phyloP scores from a whole-genome alignment of 768 basidiomycete species.

The Collybia nuda region DNA sequence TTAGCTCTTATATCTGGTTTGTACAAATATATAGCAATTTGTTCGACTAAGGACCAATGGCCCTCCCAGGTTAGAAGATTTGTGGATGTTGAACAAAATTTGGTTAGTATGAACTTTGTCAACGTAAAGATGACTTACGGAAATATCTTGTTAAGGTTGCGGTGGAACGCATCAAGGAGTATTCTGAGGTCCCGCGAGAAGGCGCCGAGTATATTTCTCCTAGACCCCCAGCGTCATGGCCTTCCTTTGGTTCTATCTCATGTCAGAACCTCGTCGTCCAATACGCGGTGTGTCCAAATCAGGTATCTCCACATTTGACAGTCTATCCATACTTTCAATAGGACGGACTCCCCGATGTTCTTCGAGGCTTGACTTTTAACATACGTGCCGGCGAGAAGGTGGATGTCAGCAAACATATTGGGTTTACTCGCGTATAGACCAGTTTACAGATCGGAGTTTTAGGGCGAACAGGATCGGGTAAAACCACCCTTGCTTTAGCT shows the following conservation, averaged over 20 bases:
- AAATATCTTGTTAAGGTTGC: constrained; percentile 58
- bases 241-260: constrained; percentile 62
- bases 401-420: constrained; percentile 8
- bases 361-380: constrained; percentile 77
- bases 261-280: constrained; percentile 76
- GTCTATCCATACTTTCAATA: constrained; percentile 24
- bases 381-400: constrained; percentile 78
- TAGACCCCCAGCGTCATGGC: constrained; percentile 81
- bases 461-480: constrained; percentile 76
- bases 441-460: constrained; percentile 61
- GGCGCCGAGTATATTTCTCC: constrained; percentile 85
- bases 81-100: constrained; percentile 87
- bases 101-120: constrained; percentile 48
- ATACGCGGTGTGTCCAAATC: constrained; percentile 59
- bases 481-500: constrained; percentile 75
- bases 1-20: no score
- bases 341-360: constrained; percentile 85
- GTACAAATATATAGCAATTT: no score
- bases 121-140: no score
- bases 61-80: constrained; percentile 56
- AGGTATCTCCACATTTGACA: not conserved
- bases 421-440: not conserved
- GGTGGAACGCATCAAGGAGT: constrained; percentile 89
- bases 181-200: constrained; percentile 76
- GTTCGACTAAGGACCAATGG: no score